Conservation (phyloP, 108 stramenopile species). For the Stephanodiscus minutulus region DNA sequence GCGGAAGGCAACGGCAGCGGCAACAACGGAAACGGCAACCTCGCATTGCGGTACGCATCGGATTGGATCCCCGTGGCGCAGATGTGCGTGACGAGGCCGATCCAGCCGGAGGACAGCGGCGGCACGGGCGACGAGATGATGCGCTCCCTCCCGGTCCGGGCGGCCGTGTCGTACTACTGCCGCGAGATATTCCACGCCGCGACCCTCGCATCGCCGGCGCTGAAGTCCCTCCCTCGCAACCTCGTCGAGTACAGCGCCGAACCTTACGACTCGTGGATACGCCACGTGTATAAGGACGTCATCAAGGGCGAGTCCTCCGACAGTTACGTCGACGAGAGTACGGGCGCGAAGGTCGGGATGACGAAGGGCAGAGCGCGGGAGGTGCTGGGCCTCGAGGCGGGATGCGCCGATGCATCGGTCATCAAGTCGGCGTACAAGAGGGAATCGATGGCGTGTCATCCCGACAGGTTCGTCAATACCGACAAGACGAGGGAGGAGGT, state of each 20-base stretch:
- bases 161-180: slow-evolving; percentile 75
- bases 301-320: slow-evolving; percentile 57
- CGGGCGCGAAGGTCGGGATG: slow-evolving; percentile 37
- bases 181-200: slow-evolving; percentile 73
- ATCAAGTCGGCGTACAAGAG: slow-evolving; percentile 77
- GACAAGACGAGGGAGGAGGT: slow-evolving; percentile 55
- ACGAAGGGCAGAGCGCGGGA: slow-evolving; percentile 68
- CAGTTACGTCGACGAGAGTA: slow-evolving; percentile 20
- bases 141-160: slow-evolving; percentile 29
- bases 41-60: slow-evolving; percentile 24
- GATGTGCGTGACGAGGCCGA: slow-evolving; percentile 53
- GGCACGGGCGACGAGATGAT: neutral
- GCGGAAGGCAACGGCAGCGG: neutral
- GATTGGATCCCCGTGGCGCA: slow-evolving; percentile 89
- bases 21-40: neutral
- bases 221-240: slow-evolving; percentile 62
- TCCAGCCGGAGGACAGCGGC: slow-evolving; percentile 45
- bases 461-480: slow-evolving; percentile 65
- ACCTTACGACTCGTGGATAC: slow-evolving; percentile 66
- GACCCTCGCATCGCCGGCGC: slow-evolving; percentile 56
- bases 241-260: slow-evolving; percentile 74
- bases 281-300: slow-evolving; percentile 74
- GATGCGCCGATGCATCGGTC: slow-evolving; percentile 35
- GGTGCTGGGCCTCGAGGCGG: slow-evolving; percentile 54
- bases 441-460: slow-evolving; percentile 68